phyloP scores from a whole-genome alignment of 2,329 filamentous ascomycete genomes.

The Byssoonygena ceratinophila region DNA sequence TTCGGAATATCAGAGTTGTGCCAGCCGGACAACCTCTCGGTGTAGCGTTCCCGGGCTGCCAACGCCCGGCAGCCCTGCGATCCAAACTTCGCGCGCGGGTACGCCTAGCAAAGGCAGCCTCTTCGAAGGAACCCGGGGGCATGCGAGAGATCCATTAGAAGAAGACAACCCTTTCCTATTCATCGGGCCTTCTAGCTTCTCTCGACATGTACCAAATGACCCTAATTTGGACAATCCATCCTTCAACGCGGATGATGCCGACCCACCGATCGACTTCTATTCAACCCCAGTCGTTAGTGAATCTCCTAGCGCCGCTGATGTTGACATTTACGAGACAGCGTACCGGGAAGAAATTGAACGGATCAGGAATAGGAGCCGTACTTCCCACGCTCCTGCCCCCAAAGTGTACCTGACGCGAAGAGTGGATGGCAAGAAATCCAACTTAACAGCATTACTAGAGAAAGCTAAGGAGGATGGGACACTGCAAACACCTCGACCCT shows the following conservation, averaged over 20 bases:
- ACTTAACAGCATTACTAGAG: slow-evolving; percentile 23
- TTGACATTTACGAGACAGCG: slow-evolving; percentile 78
- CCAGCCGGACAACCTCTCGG: background rate
- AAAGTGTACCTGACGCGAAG: slow-evolving; percentile 50
- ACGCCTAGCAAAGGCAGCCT: slow-evolving; percentile 29
- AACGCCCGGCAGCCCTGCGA: slow-evolving; percentile 24
- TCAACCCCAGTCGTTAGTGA: slow-evolving; percentile 41
- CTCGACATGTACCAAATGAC: background rate
- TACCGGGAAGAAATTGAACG: slow-evolving; percentile 72
- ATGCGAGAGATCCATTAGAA: slow-evolving; percentile 54
- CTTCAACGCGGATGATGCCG: background rate
- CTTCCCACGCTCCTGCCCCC: slow-evolving; percentile 35
- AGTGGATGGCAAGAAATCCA: slow-evolving; percentile 35
- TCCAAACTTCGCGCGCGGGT: slow-evolving; percentile 24
- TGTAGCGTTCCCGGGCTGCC: slow-evolving; percentile 16
- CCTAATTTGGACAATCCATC: background rate
- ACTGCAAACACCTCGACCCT: background rate
- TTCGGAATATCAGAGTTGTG: background rate
- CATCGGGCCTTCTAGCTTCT: slow-evolving; percentile 53
- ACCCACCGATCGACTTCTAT: background rate
- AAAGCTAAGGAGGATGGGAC: slow-evolving; percentile 20
- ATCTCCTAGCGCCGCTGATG: slow-evolving; percentile 72
- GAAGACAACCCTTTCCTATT: slow-evolving; percentile 61
- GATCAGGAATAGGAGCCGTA: slow-evolving; percentile 45
- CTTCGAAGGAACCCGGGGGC: slow-evolving; percentile 44